Conservation (phyloP, 2,329 filamentous ascomycete species). For the Fonsecaea pedrosoi region DNA sequence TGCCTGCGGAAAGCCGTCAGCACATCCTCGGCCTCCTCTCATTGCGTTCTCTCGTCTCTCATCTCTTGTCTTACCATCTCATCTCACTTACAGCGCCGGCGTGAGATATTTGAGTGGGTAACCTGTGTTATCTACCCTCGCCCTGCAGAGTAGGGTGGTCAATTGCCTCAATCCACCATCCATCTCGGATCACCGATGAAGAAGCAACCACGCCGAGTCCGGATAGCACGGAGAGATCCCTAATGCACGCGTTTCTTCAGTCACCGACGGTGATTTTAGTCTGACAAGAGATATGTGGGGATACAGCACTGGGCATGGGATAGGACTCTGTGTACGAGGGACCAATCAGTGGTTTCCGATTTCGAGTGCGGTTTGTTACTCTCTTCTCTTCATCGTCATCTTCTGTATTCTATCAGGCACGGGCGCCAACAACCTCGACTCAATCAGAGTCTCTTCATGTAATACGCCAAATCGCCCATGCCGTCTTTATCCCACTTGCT, state of each 20-base stretch:
- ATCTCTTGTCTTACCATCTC: slow-evolving; percentile 3
- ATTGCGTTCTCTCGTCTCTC: neutral
- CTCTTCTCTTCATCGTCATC: slow-evolving; percentile 9
- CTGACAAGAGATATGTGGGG: slow-evolving; percentile 5
- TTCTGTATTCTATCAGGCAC: slow-evolving; percentile 16
- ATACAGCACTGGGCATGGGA: slow-evolving; percentile 7
- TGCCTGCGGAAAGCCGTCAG: too few species aligned
- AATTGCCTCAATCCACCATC: neutral
- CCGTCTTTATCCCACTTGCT: slow-evolving; percentile 15
- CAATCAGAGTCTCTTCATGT: slow-evolving; percentile 18
- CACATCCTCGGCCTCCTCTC: neutral
- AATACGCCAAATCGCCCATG: slow-evolving; percentile 19
- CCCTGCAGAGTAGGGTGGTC: neutral
- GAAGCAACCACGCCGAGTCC: neutral
- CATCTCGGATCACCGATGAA: neutral
- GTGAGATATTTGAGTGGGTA: slow-evolving; percentile 4
- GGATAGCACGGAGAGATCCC: slow-evolving; percentile 6
- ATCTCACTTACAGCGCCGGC: slow-evolving; percentile 5
- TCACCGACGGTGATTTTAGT: slow-evolving; percentile 2
- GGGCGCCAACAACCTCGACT: slow-evolving; percentile 12
- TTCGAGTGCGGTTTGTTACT: slow-evolving; percentile 16
- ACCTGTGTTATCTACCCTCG: slow-evolving; percentile 7
- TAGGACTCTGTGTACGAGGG: slow-evolving; percentile 11
- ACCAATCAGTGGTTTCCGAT: slow-evolving; percentile 11
- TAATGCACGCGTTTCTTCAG: neutral